Base-by-base conservation (phyloP, 164 flowering plant genomes). In the Protea cynaroides region DNA sequence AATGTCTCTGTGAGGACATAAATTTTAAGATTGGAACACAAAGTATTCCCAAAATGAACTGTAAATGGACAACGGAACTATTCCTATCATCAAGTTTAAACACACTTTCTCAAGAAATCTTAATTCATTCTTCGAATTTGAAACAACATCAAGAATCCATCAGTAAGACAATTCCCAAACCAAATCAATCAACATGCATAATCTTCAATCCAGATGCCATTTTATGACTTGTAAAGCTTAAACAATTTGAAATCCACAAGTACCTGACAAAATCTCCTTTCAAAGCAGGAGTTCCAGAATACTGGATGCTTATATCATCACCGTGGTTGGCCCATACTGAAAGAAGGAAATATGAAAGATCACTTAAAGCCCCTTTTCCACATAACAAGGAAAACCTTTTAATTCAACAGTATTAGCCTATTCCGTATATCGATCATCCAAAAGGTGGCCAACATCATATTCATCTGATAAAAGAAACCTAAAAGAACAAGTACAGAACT, bases 271-370 rank as follows among this genome's bases (percentile, higher is more conserved):
- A 91, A 71, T 94, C 97, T 73, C 99, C 97, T 80, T 94, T 94
- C 68, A 94, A 69, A 63, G 99, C 99, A 47, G 96, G 93, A 68
- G 99, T 94, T 56, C 99, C 99, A 69, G 97, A 86, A 72, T 94
- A 94, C 65, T 94, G 99, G 66, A 83, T 85, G 82, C 99, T 94
- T 63, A 94, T 75, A 15, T 94, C 96, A 80, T 94, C 99, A 57
- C 99, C 99, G 72, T 94, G 99, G 70, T 89, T 82, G 56, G 99
- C 99, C 99, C 99, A 94, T 70, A 91, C 99, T 94, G 72, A 58
- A 68, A 62, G 13, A 37, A 59, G 63, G 51, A 54, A 25, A 64
- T 40, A 51, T 60, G 29, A 24, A 63, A 55, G 46, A 18, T 47
- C 25, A 56, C 17, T 52, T n/a, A 61, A 34, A 14, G 14, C 46